These are phyloP conservation scores for peach (Prunus persica) DNA, from an alignment of 306 rosid genomes.

Conservation along the genomic window DNA sequence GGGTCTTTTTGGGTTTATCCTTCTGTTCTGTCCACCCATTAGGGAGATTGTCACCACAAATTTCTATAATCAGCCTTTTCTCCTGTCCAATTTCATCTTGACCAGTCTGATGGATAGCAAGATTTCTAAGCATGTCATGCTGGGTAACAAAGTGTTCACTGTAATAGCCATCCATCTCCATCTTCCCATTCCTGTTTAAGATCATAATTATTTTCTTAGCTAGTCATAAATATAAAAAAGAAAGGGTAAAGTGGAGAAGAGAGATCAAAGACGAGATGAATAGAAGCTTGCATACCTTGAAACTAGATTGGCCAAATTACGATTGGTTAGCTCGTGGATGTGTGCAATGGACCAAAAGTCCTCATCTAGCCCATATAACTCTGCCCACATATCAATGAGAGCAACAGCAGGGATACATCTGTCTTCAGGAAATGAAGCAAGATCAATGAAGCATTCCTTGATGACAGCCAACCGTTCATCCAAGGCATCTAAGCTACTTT, in stretches of 20 bases:
- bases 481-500: constrained; percentile 35
- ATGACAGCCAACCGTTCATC: constrained; percentile 7
- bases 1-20: constrained; percentile 32
- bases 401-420: constrained; percentile 49
- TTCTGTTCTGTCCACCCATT: constrained; percentile 46
- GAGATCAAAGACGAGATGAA: neutral
- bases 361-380: constrained; percentile 34
- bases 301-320: constrained; percentile 32
- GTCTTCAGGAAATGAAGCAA: constrained; percentile 61
- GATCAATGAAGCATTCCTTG: constrained; percentile 56
- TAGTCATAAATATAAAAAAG: constrained; percentile 2
- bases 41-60: constrained; percentile 40
- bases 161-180: constrained; percentile 28
- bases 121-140: constrained; percentile 51
- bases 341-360: constrained; percentile 32
- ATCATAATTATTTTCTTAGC: constrained; percentile 10
- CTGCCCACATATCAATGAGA: constrained; percentile 63
- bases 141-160: constrained; percentile 37
- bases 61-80: constrained; percentile 38
- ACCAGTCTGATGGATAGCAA: constrained; percentile 36
- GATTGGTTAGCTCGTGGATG: constrained; percentile 27
- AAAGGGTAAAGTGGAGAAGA: neutral
- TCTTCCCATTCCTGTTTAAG: constrained; percentile 32
- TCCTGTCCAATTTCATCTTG: constrained; percentile 24
- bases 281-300: neutral